A percentile compares a stretch with the other conserved stretches of the same genome.
Evolutionary conservation across 2,329 filamentous ascomycete species (phyloP).

Genomic region (Calonectria montana): DNA sequence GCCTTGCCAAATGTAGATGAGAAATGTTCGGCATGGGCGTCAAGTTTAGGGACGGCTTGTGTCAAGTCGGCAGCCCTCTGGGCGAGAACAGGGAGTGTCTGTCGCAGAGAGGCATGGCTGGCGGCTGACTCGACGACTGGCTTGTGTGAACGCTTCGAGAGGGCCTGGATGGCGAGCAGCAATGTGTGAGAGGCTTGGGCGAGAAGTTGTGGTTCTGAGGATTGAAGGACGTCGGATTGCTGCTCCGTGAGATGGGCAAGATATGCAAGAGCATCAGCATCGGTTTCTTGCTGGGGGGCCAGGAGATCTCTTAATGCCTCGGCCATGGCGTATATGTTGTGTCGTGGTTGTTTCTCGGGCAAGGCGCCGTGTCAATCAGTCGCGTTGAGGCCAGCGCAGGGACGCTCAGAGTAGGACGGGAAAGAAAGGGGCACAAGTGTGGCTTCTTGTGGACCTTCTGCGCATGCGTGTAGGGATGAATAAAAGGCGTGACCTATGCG

Average conservation of each 20-base stretch:
- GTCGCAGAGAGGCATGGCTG: slow-evolving; percentile 78
- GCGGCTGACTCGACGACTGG: slow-evolving; percentile 84
- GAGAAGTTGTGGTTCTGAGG: slow-evolving; percentile 83
- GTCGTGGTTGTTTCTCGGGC: not conserved
- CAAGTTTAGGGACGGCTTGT: slow-evolving; percentile 80
- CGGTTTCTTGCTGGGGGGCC: slow-evolving; percentile 47
- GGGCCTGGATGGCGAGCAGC: slow-evolving; percentile 83
- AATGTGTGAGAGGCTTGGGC: slow-evolving; percentile 83
- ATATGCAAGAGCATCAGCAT: slow-evolving; percentile 74
- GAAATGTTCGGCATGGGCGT: slow-evolving; percentile 82
- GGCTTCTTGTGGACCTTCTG: not conserved
- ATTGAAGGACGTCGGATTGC: slow-evolving; percentile 76
- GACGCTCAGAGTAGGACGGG: not conserved
- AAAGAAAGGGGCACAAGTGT: not conserved
- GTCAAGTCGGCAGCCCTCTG: slow-evolving; percentile 75
- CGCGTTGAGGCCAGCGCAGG: not conserved
- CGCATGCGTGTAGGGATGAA: not conserved
- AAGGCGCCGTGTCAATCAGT: not conserved
- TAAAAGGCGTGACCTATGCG: not conserved
- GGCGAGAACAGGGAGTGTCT: slow-evolving; percentile 78
- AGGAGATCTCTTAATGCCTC: slow-evolving; percentile 51
- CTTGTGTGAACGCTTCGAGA: slow-evolving; percentile 91
- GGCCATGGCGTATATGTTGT: slow-evolving; percentile 45
- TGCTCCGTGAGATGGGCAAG: slow-evolving; percentile 82
- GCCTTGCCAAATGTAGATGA: slow-evolving; percentile 84